These are phyloP conservation scores for Fomitopsis betulina DNA, from an alignment of 1,284 basidiomycete genomes.

Conservation along the genomic window DNA sequence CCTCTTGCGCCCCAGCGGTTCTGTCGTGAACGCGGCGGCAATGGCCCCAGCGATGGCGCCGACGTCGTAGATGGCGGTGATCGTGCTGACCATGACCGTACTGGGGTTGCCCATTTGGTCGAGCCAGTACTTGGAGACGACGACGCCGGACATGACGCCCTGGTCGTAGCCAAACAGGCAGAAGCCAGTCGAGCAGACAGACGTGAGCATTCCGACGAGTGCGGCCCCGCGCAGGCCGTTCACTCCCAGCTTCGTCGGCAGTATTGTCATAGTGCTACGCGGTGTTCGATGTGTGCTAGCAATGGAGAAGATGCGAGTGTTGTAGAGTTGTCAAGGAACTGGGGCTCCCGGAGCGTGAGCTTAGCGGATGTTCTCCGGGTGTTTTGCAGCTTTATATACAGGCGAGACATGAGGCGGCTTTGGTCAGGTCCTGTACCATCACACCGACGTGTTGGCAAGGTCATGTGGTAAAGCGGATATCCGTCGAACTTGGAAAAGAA, in stretches of 20 bases:
- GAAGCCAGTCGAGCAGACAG: slow-evolving; percentile 26
- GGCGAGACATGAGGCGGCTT: background rate
- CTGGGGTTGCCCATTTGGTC: slow-evolving; percentile 37
- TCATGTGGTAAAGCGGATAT: background rate
- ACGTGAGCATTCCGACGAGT: slow-evolving; percentile 9
- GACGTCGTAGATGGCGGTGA: slow-evolving; percentile 36
- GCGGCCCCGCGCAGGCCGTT: slow-evolving; percentile 3
- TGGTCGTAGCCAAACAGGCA: slow-evolving; percentile 42
- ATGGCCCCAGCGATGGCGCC: slow-evolving; percentile 11
- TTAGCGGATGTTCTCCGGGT: background rate
- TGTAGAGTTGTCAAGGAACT: background rate
- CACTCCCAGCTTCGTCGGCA: slow-evolving; percentile 4
- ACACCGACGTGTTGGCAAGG: background rate
- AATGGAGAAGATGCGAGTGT: background rate
- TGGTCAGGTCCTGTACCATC: background rate
- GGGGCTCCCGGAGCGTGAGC: background rate
- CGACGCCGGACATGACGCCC: slow-evolving; percentile 44
- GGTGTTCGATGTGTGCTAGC: background rate
- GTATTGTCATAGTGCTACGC: background rate
- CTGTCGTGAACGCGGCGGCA: slow-evolving; percentile 16
- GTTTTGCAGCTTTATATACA: background rate
- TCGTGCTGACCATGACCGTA: slow-evolving; percentile 38
- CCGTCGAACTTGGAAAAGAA: background rate
- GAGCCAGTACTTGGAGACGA: slow-evolving; percentile 38
- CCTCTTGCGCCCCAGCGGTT: slow-evolving; percentile 32